Percentiles rank a stretch among this genome's conserved stretches.
Evolutionary conservation across 2,329 filamentous ascomycete species (phyloP).

Genomic region (Neobulgaria alba): DNA sequence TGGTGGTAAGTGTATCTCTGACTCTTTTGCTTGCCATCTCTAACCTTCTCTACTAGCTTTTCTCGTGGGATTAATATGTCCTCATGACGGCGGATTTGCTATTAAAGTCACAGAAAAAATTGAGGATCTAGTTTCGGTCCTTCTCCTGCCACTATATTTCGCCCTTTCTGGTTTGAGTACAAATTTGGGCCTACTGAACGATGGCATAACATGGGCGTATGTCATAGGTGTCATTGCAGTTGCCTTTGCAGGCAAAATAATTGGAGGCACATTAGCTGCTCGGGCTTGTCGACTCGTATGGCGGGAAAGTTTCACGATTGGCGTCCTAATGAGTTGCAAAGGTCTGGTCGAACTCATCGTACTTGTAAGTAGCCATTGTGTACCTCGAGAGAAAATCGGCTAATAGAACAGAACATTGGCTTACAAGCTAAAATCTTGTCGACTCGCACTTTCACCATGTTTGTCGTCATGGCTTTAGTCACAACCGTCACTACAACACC

Average conservation of each 20-base stretch:
- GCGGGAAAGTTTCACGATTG: conserved; percentile 84
- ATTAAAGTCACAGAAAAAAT: conserved; percentile 91
- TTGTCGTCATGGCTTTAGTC: conserved; percentile 86
- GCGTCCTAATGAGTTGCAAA: conserved; percentile 92
- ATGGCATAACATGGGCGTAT: conserved; percentile 80
- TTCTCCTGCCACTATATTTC: conserved; percentile 90
- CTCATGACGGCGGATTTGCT: conserved; percentile 80
- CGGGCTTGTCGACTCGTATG: conserved; percentile 70
- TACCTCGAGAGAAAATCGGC: not conserved
- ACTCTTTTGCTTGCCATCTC: no score
- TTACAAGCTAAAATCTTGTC: conserved; percentile 76
- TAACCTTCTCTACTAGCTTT: no score
- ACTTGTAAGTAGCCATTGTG: conserved; percentile 49
- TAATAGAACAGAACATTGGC: conserved; percentile 56
- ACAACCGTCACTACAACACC: conserved; percentile 82
- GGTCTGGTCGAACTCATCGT: conserved; percentile 92
- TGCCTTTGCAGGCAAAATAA: conserved; percentile 78
- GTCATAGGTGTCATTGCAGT: conserved; percentile 74
- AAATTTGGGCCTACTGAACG: conserved; percentile 74
- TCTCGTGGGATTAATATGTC: conserved; percentile 79
- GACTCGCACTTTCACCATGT: conserved; percentile 78
- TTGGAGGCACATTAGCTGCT: conserved; percentile 73
- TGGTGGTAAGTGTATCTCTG: conserved; percentile 42
- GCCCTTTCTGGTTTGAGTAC: conserved; percentile 85
- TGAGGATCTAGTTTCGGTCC: conserved; percentile 75